Evolutionary conservation across 1,284 basidiomycete species (phyloP), one percentile per base, ranked within the genome.

Genomic region (Serendipita sp.): DNA sequence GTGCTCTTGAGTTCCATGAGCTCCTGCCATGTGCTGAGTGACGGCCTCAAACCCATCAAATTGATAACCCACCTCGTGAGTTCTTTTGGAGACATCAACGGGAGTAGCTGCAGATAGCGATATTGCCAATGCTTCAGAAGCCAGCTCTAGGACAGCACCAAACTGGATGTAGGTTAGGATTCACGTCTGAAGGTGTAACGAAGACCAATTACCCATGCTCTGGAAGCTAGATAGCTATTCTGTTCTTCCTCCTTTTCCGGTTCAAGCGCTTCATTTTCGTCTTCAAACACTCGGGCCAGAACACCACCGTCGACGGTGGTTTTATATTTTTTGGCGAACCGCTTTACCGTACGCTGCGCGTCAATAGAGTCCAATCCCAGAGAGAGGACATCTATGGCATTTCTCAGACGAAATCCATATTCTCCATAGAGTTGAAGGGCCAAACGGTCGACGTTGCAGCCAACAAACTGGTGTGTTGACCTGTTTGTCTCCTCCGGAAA

Each of bases 361-460:
- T 58, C 32, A 26, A 58, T 8, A 30, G 53, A 58, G 22, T 58
- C 32, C 15, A 35, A 17, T 35, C 15, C 22, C 26, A 35, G 10
- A n/a, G 53, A 22, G 3, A 35, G 30, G 12, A 58, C 2, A 30
- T 58, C 53, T 22, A 58, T 34, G 22, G 15, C 53, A 58, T 58
- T 34, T n/a, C 15, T 30, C 5, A 58, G n/a, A 35, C 22, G 30
- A 17, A 58, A 30, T 4, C 53, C 53, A 30, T 58, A 58, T 58
- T 58, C 53, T 58, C 53, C 53, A n/a, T n/a, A 58, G 22, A 58
- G 53, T 32, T 58, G 53, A 22, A 58, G 53, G 26, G 53, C 53
- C 30, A 58, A 26, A 6, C 53, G n/a, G 32, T 58, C 53, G 15
- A 58, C 22, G 32, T 34, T 58, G n/a, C 17, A 58, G 17, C 53